Evolutionary conservation across 2,329 filamentous ascomycete genomes (phyloP).

Genomic region (Colletotrichum tropicicola): DNA sequence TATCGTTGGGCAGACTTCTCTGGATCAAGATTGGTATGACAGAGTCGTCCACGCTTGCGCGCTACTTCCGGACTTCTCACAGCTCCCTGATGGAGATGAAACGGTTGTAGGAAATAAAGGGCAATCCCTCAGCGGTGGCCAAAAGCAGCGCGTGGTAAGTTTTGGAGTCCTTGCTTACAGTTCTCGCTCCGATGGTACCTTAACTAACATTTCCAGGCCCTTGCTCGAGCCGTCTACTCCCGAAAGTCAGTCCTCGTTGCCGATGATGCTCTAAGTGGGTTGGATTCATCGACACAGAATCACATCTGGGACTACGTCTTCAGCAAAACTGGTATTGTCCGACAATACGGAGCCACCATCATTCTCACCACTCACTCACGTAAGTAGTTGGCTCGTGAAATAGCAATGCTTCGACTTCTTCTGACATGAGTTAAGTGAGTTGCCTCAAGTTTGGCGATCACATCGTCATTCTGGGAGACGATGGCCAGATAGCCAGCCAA

Average conservation of each 20-base stretch:
- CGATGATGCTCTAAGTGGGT: slow-evolving; percentile 50
- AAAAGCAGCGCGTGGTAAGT: slow-evolving; percentile 44
- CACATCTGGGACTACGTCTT: slow-evolving; percentile 50
- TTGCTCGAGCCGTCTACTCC: slow-evolving; percentile 44
- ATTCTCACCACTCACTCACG: slow-evolving; percentile 47
- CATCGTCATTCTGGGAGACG: slow-evolving; percentile 7
- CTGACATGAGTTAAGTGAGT: not conserved
- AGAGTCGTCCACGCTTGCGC: slow-evolving; percentile 33
- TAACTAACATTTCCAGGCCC: slow-evolving; percentile 33
- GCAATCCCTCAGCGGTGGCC: slow-evolving; percentile 44
- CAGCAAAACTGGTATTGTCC: slow-evolving; percentile 43
- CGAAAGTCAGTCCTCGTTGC: slow-evolving; percentile 44
- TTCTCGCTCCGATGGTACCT: accelerated
- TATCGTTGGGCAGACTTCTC: slow-evolving; percentile 32
- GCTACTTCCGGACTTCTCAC: slow-evolving; percentile 31
- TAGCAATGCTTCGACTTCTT: not conserved
- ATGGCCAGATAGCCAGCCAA: not conserved
- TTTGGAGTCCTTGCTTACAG: slow-evolving; percentile 9
- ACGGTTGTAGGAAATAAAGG: slow-evolving; percentile 41
- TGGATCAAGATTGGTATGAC: slow-evolving; percentile 34
- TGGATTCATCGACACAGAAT: slow-evolving; percentile 51
- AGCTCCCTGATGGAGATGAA: slow-evolving; percentile 34
- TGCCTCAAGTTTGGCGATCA: not conserved
- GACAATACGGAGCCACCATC: slow-evolving; percentile 37
- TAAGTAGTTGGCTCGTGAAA: slow-evolving; percentile 16